Evolutionary conservation across 345 rosid genomes (phyloP), one percentile per base, ranked within the genome.

Genomic region (Salix purpurea): DNA sequence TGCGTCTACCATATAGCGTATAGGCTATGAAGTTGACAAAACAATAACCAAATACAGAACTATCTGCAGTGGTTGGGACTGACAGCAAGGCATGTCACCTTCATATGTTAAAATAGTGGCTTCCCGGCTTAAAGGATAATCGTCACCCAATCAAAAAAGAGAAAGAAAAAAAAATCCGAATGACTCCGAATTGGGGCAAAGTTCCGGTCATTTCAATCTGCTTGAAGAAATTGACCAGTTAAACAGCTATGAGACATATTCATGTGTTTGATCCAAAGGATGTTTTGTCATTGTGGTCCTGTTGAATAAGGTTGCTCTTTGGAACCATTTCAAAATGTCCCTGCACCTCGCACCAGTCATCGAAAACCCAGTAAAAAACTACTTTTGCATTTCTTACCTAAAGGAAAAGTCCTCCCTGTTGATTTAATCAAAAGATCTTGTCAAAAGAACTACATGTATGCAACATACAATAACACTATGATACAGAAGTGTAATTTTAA

Each of bases 91-190:
- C 40, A 64, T 26, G 77, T 80, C 76, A n/a, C 50, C 62, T 60
- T 76, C 78, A 34, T 24, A 58, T 37, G 23, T 67, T 42, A 44
- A 72, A 67, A 70, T 71, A 75, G 79, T 77, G 60, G 3, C 73
- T 65, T 78, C 70, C 82, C 26, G 52, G 62, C 66, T 39, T n/a
- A 10, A n/a, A 56, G 23, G 2, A 56, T 56, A 4, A n/a, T 56
- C 10, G 24, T 11, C 11, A 56, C 14, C 23, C 62, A 56, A 56
- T 56, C 24, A n/a, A 3, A 56, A 9, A 56, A 56, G 0, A 1
- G n/a, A 19, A 6, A 21, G 23, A n/a, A 21, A 7, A 54, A n/a
- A 8, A 10, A 0, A 54, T 54, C 60, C n/a, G 7, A 54, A 54
- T 54, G 60, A 54, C 24, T 2, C 1, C 60, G 3, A 19, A 52